Conservation (phyloP, 371 early-diverging fungal genomes). For the Haplosporangium sp. region DNA sequence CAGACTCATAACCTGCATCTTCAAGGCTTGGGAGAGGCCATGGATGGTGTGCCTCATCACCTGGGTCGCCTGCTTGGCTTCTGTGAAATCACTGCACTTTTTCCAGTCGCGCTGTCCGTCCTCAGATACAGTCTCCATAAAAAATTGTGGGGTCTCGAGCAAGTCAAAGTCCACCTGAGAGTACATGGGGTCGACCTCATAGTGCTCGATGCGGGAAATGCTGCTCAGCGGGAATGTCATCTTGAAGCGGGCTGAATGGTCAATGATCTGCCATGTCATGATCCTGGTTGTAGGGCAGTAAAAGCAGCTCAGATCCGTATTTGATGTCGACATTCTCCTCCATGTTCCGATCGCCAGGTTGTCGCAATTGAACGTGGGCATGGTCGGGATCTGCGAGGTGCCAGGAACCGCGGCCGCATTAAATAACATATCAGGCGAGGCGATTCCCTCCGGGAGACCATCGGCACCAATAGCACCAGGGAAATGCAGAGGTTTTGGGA, state of each 20-base stretch:
- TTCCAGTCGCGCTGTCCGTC: slow-evolving; percentile 63
- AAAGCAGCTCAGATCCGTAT: slow-evolving; percentile 70
- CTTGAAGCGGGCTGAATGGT: slow-evolving; percentile 76
- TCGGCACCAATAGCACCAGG: slow-evolving; percentile 38
- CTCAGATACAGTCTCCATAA: slow-evolving; percentile 65
- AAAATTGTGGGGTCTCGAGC: slow-evolving; percentile 70
- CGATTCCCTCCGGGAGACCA: slow-evolving; percentile 34
- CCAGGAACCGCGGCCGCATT: slow-evolving; percentile 31
- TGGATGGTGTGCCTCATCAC: slow-evolving; percentile 74
- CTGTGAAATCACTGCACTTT: slow-evolving; percentile 83
- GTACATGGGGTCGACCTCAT: slow-evolving; percentile 62
- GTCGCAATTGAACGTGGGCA: slow-evolving; percentile 62
- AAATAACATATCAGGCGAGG: slow-evolving; percentile 37
- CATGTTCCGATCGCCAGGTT: slow-evolving; percentile 79
- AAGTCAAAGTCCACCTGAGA: slow-evolving; percentile 71
- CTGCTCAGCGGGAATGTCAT: slow-evolving; percentile 74
- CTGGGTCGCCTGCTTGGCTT: slow-evolving; percentile 75
- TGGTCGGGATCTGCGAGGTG: slow-evolving; percentile 47
- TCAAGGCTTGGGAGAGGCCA: slow-evolving; percentile 65
- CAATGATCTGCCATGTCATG: slow-evolving; percentile 80
- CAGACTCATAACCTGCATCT: slow-evolving; percentile 62
- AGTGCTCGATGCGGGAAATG: slow-evolving; percentile 69
- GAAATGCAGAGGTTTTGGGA: slow-evolving; percentile 51
- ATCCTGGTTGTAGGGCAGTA: slow-evolving; percentile 63
- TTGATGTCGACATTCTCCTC: slow-evolving; percentile 76